Base-by-base conservation (phyloP, 108 stramenopile species). In the Seminavis robusta region DNA sequence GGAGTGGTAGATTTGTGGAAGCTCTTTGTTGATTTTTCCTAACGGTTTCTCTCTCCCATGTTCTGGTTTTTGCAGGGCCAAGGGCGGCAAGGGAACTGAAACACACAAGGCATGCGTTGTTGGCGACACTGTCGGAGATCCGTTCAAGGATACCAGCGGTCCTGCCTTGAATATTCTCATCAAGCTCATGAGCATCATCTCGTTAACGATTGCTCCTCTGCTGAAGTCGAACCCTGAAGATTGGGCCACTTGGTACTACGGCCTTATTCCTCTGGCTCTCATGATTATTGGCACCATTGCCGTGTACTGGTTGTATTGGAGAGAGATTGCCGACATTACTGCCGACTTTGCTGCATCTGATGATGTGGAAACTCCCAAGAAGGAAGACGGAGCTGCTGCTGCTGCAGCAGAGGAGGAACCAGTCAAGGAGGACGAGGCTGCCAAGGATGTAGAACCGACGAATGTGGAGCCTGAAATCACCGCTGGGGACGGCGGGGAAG, bases 81-180 rank as follows among this genome's bases (percentile, higher is more conserved):
- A 47, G 53, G 80, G 81, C 38, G 86, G 81, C 33, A 94, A 97
- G 79, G 86, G 82, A 46, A 77, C 83, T 17, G 91, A 89, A 44
- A 83, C 80, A 3, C 96, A 97, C 87, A 97, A 97, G 73, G 94
- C 96, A 4, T 83, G 88, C 34, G 77, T 97, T 19, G 90, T 90
- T 7, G 96, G 96, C 23, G 96, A 97, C 67, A 97, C 96, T 1
- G 96, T 97, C 36, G 96, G 96, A 24, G 96, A 97, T 66, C 84
- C 80, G 4, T 87, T 85, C 71, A 94, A 94, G 67, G 93, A 94
- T 58, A 90, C 92, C 3, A 75, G 75, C 19, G 92, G 96, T 8
- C 96, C 96, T 11, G 52, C 93, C 2, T 61, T 97, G 42, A 90
- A 97, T 67, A 93, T 97, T 44, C 59, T 95, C 30, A 95, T 97